These are phyloP conservation scores for Chloroidium sp. DNA, from an alignment of 163 green algal genomes.

Conservation along the genomic window DNA sequence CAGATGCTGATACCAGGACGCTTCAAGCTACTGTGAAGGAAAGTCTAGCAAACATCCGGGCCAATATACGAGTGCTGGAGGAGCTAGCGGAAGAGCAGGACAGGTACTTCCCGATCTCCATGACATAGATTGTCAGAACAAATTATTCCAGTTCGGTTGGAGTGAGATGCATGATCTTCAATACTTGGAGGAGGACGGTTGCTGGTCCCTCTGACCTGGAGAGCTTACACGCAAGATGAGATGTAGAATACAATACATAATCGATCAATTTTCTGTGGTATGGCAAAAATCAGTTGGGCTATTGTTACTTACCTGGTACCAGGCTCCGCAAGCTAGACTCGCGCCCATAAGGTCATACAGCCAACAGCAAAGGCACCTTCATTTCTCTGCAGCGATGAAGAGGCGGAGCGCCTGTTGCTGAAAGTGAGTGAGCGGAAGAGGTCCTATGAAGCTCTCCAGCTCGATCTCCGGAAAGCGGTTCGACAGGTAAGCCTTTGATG, in stretches of 20 bases:
- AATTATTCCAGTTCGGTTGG: no score
- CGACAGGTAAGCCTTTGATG: not conserved
- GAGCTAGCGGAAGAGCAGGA: conserved; percentile 44
- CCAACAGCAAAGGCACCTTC: not conserved
- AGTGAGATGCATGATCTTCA: no score
- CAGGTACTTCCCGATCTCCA: conserved; percentile 15
- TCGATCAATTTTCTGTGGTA: not conserved
- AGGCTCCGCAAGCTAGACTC: not conserved
- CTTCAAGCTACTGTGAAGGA: not conserved
- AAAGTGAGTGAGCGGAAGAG: conserved; percentile 29
- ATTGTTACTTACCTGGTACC: not conserved
- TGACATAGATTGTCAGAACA: no score
- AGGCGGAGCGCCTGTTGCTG: conserved; percentile 15
- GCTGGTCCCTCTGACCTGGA: no score
- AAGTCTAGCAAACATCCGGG: conserved; percentile 22
- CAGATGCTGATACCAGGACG: no score
- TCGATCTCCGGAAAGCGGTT: conserved; percentile 10
- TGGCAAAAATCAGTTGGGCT: not conserved
- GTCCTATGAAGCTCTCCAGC: conserved; percentile 26
- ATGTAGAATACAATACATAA: no score
- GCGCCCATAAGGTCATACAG: not conserved
- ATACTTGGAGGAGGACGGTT: no score
- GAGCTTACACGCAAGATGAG: no score
- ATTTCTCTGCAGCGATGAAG: conserved; percentile 31
- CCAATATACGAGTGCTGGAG: conserved; percentile 36